Percentiles rank a stretch among this genome's conserved stretches.
Evolutionary conservation across 495 filamentous ascomycete genomes (phyloP).

Genomic region (Talaromyces borbonicus): DNA sequence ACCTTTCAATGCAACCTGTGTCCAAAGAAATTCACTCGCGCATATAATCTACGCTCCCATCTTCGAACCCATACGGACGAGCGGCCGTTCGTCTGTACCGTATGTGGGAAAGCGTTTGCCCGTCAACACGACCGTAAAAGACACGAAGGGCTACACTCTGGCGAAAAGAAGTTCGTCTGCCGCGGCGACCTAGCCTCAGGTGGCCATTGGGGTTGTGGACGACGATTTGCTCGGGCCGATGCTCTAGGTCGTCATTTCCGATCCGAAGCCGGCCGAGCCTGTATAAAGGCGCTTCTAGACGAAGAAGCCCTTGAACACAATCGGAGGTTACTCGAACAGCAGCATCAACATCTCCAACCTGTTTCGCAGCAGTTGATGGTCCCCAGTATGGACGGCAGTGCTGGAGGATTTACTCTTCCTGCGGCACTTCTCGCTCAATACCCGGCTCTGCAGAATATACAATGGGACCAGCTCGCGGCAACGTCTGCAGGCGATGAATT

Average conservation of each 20-base stretch:
- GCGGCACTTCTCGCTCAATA: conserved; percentile 85
- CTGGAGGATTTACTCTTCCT: conserved; percentile 60
- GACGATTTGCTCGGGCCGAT: conserved; percentile 90
- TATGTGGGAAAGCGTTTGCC: conserved; percentile 93
- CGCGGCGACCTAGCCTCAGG: conserved; percentile 77
- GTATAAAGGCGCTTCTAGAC: conserved; percentile 89
- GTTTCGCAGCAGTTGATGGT: conserved; percentile 33
- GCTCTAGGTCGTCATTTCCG: conserved; percentile 95
- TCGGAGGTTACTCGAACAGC: conserved; percentile 51
- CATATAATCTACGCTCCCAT: conserved; percentile 87
- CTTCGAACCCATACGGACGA: conserved; percentile 89
- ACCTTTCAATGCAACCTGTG: conserved; percentile 83
- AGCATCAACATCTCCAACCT: conserved; percentile 30
- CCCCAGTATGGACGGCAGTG: conserved; percentile 29
- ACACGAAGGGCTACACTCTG: conserved; percentile 82
- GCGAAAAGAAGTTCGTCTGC: conserved; percentile 96
- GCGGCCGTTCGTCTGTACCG: conserved; percentile 86
- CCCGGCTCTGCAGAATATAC: conserved; percentile 74
- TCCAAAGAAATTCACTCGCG: conserved; percentile 79
- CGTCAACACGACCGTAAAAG: conserved; percentile 89
- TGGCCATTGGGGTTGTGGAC: conserved; percentile 83
- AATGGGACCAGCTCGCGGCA: conserved; percentile 55
- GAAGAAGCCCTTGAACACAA: conserved; percentile 77
- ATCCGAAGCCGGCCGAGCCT: conserved; percentile 88
- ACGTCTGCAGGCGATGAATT: conserved; percentile 46